Conservation (phyloP, 305 asterid genomes). For the Euphrasia arctica region DNA sequence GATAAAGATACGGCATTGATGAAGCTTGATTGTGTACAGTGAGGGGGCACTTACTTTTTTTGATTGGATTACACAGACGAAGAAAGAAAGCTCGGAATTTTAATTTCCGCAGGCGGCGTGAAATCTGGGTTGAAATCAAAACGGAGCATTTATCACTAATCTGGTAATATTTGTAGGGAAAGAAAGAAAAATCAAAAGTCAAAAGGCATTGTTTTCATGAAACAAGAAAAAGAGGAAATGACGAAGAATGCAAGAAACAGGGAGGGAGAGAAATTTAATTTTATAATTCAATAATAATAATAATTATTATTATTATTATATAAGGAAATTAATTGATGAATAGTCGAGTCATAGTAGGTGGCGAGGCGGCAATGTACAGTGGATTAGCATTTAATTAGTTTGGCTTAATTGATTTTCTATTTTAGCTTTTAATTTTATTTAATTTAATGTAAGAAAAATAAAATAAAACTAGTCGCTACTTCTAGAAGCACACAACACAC, state of each 20-base stretch:
- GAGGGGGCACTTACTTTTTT: conserved; percentile 25
- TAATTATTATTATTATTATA: too few species aligned
- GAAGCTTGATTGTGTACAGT: conserved; percentile 14
- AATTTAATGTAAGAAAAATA: too few species aligned
- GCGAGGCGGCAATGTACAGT: not conserved
- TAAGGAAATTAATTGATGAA: not conserved
- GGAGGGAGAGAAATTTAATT: too few species aligned
- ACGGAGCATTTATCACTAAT: conserved; percentile 31
- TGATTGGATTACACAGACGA: conserved; percentile 18
- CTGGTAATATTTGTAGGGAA: conserved; percentile 17
- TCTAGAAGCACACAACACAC: too few species aligned
- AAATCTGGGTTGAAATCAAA: conserved; percentile 28
- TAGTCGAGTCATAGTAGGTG: not conserved
- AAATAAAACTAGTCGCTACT: too few species aligned
- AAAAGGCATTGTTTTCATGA: conserved; percentile 36
- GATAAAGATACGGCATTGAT: conserved; percentile 27
- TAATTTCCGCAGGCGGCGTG: conserved; percentile 34
- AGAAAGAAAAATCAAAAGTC: conserved; percentile 47
- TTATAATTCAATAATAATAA: not conserved
- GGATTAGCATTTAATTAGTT: not conserved
- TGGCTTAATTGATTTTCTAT: not conserved
- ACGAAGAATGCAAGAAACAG: conserved; percentile 50
- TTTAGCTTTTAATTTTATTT: not conserved
- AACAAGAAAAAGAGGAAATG: not conserved
- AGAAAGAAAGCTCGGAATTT: conserved; percentile 22